Evolutionary conservation across 2,329 filamentous ascomycete species (phyloP), one percentile per base, ranked within the genome.

Genomic region (Claviceps purpurea): DNA sequence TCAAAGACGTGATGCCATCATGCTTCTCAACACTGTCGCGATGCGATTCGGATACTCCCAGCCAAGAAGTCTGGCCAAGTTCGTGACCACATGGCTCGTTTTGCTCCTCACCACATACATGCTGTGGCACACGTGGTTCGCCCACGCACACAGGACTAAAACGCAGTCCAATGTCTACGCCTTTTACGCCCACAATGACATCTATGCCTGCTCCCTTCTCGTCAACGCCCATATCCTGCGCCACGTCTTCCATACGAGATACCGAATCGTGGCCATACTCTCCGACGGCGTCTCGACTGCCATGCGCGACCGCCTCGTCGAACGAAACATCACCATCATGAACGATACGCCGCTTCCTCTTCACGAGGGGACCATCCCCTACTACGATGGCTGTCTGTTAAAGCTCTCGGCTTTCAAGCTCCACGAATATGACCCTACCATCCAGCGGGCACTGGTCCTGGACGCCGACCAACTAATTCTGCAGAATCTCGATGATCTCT

Each of bases 391-490:
- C 30, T 59, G 53, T 13, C 22, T 59, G n/a, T 52, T 59, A 6
- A 58, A 59, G 34, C 49, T 58, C 2, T 41, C 46, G 1, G 51
- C 56, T 16, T 59, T 59, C n/a, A 54, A 54, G 18, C 41, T 59
- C 8, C 54, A 58, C 42, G 46, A 55, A 41, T 50, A 55, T 16
- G 56, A 57, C 22, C 42, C 52, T 10, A 46, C 38, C 1, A 18
- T 59, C 10, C 38, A 39, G 18, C 51, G 54, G 1, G 18, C 55
- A 13, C 49, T 59, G 26, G 44, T 57, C 1, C 50, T 59, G 13
- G 57, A 59, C 43, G 41, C 53, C 4, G 56, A 59, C 50, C 56
- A 59, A 44, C 55, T 59, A 10, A 49, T 59, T 16, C 24, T 58
- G 11, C 52, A 52, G 37, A 51, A 49, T n/a, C 49, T 58, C 20